phyloP scores from a whole-genome alignment of 768 basidiomycete genomes.

The Russula emetica region DNA sequence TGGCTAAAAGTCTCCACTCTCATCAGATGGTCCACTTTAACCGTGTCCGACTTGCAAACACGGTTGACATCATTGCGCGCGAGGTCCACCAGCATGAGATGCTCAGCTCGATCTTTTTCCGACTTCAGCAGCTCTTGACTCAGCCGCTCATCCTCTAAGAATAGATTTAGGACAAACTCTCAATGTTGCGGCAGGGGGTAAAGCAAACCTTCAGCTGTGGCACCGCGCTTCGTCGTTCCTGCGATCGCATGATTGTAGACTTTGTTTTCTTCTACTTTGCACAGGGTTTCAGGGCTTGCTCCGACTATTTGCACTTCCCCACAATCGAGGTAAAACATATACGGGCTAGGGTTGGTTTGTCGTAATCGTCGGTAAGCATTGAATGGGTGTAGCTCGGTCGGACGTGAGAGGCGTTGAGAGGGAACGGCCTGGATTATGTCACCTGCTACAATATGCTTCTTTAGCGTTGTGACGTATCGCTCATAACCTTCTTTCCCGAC shows the following conservation, averaged over 20 bases:
- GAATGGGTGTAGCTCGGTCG: conserved; percentile 90
- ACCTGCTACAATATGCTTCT: conserved; percentile 91
- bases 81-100: conserved; percentile 98
- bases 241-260: conserved; percentile 99
- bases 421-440: conserved; percentile 99
- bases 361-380: conserved; percentile 94
- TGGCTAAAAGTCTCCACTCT: conserved; percentile 92
- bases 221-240: conserved; percentile 86
- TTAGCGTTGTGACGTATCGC: conserved; percentile 82
- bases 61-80: conserved; percentile 98
- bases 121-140: conserved; percentile 72
- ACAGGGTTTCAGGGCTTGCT: conserved; percentile 95
- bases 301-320: conserved; percentile 94
- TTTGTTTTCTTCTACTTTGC: conserved; percentile 87
- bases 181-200: conserved; percentile 6
- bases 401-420: conserved; percentile 82
- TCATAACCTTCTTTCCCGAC: conserved; percentile 94
- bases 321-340: conserved; percentile 98
- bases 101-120: conserved; percentile 95
- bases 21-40: conserved; percentile 96
- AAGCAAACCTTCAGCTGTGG: conserved; percentile 72
- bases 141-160: conserved; percentile 81
- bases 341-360: conserved; percentile 94
- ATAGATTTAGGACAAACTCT: conserved; percentile 7
- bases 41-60: conserved; percentile 90